Conservation (phyloP, 208 protist genomes). For the Sergeia podlipaevii region DNA sequence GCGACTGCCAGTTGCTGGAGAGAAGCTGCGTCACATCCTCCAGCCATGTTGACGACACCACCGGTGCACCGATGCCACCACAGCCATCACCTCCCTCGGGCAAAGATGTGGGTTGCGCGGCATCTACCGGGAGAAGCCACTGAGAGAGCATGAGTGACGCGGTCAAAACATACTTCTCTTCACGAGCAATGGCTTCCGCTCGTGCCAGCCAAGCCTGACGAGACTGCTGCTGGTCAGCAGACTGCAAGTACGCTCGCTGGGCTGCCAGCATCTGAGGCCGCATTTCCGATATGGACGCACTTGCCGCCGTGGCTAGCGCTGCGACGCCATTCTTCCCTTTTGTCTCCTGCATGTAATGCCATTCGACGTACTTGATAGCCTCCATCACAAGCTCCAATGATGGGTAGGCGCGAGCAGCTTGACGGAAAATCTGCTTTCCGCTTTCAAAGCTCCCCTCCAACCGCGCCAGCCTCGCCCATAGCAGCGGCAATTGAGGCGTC, state of each 20-base stretch:
- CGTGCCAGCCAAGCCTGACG: too few relatives aligned
- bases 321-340: background rate
- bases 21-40: slow-evolving; percentile 41
- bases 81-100: too few relatives aligned
- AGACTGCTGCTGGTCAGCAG: background rate
- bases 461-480: slow-evolving; percentile 70
- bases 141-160: too few relatives aligned
- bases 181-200: too few relatives aligned
- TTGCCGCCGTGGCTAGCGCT: background rate
- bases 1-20: slow-evolving; percentile 11
- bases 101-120: too few relatives aligned
- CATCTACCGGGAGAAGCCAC: too few relatives aligned
- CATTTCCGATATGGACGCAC: background rate
- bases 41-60: slow-evolving; percentile 28
- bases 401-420: slow-evolving; percentile 44
- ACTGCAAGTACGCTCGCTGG: too few relatives aligned
- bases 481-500: slow-evolving; percentile 47
- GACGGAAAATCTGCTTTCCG: slow-evolving; percentile 67
- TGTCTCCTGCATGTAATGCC: slow-evolving; percentile 13
- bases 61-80: too few relatives aligned
- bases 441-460: slow-evolving; percentile 42
- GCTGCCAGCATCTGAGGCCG: background rate
- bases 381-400: slow-evolving; percentile 71
- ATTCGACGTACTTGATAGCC: slow-evolving; percentile 77
- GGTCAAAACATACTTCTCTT: too few relatives aligned